phyloP scores from a whole-genome alignment of 2,329 filamentous ascomycete species.

The Aspergillus sp. region DNA sequence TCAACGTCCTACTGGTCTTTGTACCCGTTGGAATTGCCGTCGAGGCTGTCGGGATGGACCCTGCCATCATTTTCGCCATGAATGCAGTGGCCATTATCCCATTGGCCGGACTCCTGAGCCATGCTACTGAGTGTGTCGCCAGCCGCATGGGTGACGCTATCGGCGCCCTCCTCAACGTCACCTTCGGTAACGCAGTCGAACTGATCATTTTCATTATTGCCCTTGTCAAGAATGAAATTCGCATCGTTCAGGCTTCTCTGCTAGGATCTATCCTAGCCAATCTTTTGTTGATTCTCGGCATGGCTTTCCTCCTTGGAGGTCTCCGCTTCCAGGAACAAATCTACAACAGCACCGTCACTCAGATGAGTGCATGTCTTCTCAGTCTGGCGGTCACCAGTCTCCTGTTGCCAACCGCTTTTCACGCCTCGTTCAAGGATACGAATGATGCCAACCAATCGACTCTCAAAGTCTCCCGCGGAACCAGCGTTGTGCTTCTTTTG shows the following conservation, averaged over 20 bases:
- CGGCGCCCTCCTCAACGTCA: conserved; percentile 72
- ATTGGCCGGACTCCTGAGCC: conserved; percentile 68
- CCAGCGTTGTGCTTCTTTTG: conserved; percentile 78
- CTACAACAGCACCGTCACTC: conserved; percentile 92
- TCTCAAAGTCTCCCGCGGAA: conserved; percentile 82
- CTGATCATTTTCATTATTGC: conserved; percentile 79
- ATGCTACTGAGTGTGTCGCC: conserved; percentile 74
- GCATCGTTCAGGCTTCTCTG: conserved; percentile 86
- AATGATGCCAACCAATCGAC: conserved; percentile 66
- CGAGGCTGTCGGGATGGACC: conserved; percentile 46
- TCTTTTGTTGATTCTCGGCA: conserved; percentile 82
- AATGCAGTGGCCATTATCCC: conserved; percentile 76
- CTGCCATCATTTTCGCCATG: conserved; percentile 68
- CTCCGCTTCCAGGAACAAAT: conserved; percentile 87
- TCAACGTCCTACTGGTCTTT: conserved; percentile 45
- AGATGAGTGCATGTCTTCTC: conserved; percentile 92
- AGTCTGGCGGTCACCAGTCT: conserved; percentile 89
- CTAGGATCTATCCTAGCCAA: conserved; percentile 89
- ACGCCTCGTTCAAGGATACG: conserved; percentile 73
- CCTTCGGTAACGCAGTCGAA: conserved; percentile 77
- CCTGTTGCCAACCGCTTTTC: conserved; percentile 85
- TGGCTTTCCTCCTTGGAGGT: conserved; percentile 86
- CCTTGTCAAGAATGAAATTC: conserved; percentile 77
- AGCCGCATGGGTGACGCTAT: conserved; percentile 70
- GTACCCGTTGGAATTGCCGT: conserved; percentile 43